A percentile compares a stretch with the other conserved stretches of the same genome.
These are phyloP conservation scores for Pyrus communis DNA, from an alignment of 306 rosid species.

Conservation along the genomic window DNA sequence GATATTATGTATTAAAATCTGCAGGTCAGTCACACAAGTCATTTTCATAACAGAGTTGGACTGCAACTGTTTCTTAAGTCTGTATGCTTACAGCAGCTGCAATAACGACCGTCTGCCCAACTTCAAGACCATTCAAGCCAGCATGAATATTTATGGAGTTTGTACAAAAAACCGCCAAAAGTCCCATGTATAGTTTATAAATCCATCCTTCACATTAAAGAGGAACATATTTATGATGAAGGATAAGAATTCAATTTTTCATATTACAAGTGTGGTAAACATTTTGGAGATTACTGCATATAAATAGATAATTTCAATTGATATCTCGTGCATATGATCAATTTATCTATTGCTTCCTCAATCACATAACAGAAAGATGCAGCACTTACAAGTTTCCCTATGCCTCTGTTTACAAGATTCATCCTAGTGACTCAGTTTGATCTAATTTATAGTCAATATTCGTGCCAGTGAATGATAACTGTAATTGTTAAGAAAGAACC, in stretches of 20 bases:
- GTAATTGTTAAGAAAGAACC: background rate
- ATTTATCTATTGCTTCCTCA: background rate
- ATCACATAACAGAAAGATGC: too few relatives aligned
- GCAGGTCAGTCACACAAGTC: slow-evolving; percentile 23
- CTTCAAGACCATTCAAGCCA: slow-evolving; percentile 85
- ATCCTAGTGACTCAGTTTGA: background rate
- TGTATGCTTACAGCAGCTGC: slow-evolving; percentile 63
- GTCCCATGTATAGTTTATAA: slow-evolving; percentile 90
- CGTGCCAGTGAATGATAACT: background rate
- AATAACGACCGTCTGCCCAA: slow-evolving; percentile 84
- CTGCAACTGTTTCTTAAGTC: slow-evolving; percentile 6
- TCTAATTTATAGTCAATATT: background rate
- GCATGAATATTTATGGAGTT: slow-evolving; percentile 94
- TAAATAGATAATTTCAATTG: background rate
- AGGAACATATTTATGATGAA: background rate
- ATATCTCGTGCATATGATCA: background rate
- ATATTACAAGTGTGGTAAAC: background rate
- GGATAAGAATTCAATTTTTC: background rate
- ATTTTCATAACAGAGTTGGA: slow-evolving; percentile 13
- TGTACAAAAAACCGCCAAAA: slow-evolving; percentile 93
- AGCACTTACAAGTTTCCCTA: background rate
- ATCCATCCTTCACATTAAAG: slow-evolving; percentile 58
- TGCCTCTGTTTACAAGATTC: background rate
- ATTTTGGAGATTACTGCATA: background rate
- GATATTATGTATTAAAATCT: slow-evolving; percentile 70